Conservation (phyloP, 2,329 filamentous ascomycete genomes). For the Ascosphaera apis region DNA sequence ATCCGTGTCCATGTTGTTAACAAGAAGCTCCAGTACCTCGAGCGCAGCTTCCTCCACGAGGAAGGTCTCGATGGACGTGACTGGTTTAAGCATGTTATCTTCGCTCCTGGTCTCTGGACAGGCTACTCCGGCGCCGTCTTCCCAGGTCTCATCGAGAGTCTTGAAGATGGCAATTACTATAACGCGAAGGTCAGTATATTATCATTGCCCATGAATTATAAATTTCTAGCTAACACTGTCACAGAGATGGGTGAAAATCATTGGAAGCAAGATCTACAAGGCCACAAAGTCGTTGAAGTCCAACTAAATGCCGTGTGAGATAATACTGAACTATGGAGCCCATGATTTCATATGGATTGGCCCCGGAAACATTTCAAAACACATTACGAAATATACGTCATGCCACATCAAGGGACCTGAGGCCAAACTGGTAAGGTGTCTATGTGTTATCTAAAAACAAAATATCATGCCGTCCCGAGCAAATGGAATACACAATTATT, state of each 20-base stretch:
- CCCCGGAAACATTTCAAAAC: too few relatives aligned
- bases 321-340: not conserved
- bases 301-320: not conserved
- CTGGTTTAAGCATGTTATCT: constrained; percentile 94
- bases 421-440: too few relatives aligned
- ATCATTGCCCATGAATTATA: too few relatives aligned
- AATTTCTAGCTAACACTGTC: not conserved
- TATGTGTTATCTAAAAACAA: too few relatives aligned
- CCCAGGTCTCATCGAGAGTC: constrained; percentile 38
- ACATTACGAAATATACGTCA: too few relatives aligned
- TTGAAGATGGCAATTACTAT: constrained; percentile 26
- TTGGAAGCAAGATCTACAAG: constrained; percentile 8
- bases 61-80: constrained; percentile 52
- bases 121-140: constrained; percentile 60
- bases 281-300: constrained; percentile 8
- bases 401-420: too few relatives aligned
- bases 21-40: constrained; percentile 59
- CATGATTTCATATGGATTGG: too few relatives aligned
- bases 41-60: constrained; percentile 55
- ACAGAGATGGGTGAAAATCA: constrained; percentile 11
- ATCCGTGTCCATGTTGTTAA: constrained; percentile 46
- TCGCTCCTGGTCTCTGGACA: constrained; percentile 77
- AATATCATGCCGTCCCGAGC: too few relatives aligned
- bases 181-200: constrained; percentile 27
- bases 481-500: too few relatives aligned